phyloP scores from a whole-genome alignment of 1,139 yeast genomes.

The Casaregolazyma suthepensis region DNA sequence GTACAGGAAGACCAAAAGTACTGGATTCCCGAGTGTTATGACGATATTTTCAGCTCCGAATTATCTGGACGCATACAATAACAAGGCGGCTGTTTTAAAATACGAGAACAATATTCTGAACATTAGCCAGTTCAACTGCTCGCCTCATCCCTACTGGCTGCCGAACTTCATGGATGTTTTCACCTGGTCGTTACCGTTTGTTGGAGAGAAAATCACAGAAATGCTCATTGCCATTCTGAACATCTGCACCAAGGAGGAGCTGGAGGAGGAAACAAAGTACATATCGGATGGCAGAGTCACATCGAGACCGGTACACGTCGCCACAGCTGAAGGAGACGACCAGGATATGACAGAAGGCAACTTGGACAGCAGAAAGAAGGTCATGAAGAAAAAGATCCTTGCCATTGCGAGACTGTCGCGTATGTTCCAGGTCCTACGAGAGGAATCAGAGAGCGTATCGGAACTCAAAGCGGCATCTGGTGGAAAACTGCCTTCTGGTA shows the following conservation, averaged over 20 bases:
- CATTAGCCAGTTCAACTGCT: conserved; percentile 85
- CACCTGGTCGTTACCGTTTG: conserved; percentile 94
- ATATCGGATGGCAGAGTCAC: conserved; percentile 9
- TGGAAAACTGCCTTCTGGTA: conserved; percentile 79
- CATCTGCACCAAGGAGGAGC: conserved; percentile 92
- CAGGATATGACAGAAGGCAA: not conserved
- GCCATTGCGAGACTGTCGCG: conserved; percentile 94
- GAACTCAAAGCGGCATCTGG: conserved; percentile 67
- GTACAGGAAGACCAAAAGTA: conserved; percentile 77
- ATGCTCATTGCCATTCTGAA: conserved; percentile 86
- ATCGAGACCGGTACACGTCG: not conserved
- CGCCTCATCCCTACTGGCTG: conserved; percentile 96
- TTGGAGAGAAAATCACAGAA: conserved; percentile 92
- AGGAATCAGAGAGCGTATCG: conserved; percentile 83
- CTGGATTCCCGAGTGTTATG: conserved; percentile 89
- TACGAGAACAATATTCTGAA: conserved; percentile 92
- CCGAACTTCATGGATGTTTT: conserved; percentile 98
- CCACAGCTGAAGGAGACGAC: not conserved
- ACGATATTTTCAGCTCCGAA: conserved; percentile 96
- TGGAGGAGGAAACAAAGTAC: conserved; percentile 59
- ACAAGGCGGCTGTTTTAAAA: conserved; percentile 89
- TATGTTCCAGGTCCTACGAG: conserved; percentile 85
- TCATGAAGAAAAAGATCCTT: conserved; percentile 78
- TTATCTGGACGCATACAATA: conserved; percentile 86
- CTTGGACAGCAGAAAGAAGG: conserved; percentile 44